A percentile compares a stretch with the other conserved stretches of the same genome.
Evolutionary conservation across 176 grass and related monocot genomes (phyloP).

Genomic region (Hordeum vulgare): DNA sequence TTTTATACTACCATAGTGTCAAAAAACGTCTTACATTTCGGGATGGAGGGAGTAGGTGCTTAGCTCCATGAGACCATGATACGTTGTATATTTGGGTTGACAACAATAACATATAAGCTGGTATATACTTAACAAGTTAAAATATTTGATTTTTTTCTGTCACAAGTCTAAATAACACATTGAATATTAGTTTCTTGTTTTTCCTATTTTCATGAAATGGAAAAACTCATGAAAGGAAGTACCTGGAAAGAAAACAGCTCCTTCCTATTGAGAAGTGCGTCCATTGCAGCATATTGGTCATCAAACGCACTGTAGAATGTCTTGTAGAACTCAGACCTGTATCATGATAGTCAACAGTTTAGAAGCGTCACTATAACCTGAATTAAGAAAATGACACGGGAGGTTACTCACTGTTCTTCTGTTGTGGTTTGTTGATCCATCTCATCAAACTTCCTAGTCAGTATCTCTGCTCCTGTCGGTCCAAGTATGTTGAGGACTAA

Average conservation of each 20-base stretch:
- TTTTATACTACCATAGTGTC: too few relatives aligned
- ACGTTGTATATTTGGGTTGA: neutral
- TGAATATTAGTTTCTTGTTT: neutral
- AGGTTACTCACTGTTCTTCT: constrained; percentile 64
- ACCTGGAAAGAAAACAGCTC: constrained; percentile 89
- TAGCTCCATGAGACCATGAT: neutral
- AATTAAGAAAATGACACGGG: constrained; percentile 1
- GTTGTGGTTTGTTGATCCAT: constrained; percentile 66
- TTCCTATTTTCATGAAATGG: constrained; percentile 9
- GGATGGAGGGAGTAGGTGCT: neutral
- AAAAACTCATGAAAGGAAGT: constrained; percentile 4
- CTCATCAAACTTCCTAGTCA: constrained; percentile 93
- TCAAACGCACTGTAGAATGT: constrained; percentile 78
- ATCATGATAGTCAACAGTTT: constrained; percentile 3
- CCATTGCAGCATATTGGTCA: constrained; percentile 77
- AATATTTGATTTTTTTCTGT: neutral
- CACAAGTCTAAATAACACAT: neutral
- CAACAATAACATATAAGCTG: neutral
- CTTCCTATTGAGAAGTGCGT: constrained; percentile 74
- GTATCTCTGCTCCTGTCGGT: constrained; percentile 85
- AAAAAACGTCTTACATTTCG: too few relatives aligned
- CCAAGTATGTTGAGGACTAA: constrained; percentile 73
- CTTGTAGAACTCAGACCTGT: constrained; percentile 68
- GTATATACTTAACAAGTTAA: neutral
- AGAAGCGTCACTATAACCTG: neutral